Evolutionary conservation across 495 filamentous ascomycete genomes (phyloP), one percentile per base, ranked within the genome.

Genomic region (Trichoderma orchidacearum): DNA sequence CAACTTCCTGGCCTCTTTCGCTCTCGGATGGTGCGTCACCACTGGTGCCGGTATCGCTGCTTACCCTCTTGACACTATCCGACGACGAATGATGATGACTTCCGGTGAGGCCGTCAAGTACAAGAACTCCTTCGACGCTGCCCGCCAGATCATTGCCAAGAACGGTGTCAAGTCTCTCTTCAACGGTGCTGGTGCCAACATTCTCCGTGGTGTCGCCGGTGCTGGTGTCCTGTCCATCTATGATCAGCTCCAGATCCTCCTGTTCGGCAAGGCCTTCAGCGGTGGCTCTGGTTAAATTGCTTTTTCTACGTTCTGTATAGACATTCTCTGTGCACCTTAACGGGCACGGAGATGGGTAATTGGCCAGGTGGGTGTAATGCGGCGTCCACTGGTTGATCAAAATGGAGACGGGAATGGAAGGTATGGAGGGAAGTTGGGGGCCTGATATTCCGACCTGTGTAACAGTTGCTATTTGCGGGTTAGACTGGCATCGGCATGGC

Each of bases 81-180:
- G 93, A 85, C 90, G 93, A 84, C 93, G 93, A 82, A 98, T 98
- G 93, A 98, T 98, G 93, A 98, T 98, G 93, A 96, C 91, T 65
- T 84, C 81, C 57, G 81, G 81, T 80, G 81, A 94, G 87, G 93
- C 93, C 81, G 93, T 98, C 84, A 98, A 98, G 86, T 98, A 98
- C 87, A 86, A 82, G 69, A 85, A 82, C 69, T 95, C 93, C 67
- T 62, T 96, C 63, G 93, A 98, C 79, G 93, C 93, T 71, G 90
- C 80, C 75, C 79, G 81, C 75, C 87, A 96, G 84, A 98, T 98
- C 74, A 73, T 96, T 70, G 90, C 90, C 78, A 86, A 87, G 75
- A 94, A 97, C 81, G 93, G 93, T 82, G 81, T 89, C 75, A 83
- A 80, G 76, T 98, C 93, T 65, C 90, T 98, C 75, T 98, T 98